Conservation (phyloP, 1,284 basidiomycete genomes). For the Cryptococcus maquisensis region DNA sequence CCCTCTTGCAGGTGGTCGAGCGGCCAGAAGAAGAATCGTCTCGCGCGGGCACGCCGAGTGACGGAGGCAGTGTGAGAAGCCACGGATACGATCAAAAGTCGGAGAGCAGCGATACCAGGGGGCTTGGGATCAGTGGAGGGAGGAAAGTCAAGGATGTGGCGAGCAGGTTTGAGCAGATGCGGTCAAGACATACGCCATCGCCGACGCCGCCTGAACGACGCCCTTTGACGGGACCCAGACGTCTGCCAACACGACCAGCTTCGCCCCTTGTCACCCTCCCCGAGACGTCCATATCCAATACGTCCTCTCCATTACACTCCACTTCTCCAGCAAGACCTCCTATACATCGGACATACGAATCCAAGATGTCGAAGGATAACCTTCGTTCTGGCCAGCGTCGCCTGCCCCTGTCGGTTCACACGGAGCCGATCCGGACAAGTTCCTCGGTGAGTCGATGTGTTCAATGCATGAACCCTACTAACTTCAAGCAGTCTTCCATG, state of each 20-base stretch:
- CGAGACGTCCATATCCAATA: too few species aligned
- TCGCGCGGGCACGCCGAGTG: constrained; percentile 4
- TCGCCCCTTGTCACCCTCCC: not conserved
- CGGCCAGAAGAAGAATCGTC: constrained; percentile 1
- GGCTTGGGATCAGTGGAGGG: constrained; percentile 20
- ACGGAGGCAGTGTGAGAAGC: constrained; percentile 1
- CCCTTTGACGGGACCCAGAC: not conserved
- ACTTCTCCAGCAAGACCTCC: too few species aligned
- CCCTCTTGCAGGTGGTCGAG: constrained; percentile 21
- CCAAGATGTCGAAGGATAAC: too few species aligned
- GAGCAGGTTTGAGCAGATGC: constrained; percentile 16
- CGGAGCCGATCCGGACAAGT: too few species aligned
- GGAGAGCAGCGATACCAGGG: constrained; percentile 1
- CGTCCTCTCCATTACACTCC: too few species aligned
- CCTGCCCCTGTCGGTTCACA: too few species aligned
- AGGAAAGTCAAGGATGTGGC: constrained; percentile 23
- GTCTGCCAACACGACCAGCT: not conserved
- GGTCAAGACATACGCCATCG: not conserved
- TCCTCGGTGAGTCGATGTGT: too few species aligned
- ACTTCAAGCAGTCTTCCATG: not conserved
- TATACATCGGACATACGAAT: too few species aligned
- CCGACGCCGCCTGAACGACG: not conserved
- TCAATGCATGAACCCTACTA: too few species aligned
- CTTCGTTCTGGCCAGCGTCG: too few species aligned
- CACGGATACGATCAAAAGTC: not conserved